Base-by-base conservation (phyloP, 1,139 yeast species). In the Suhomyces yuchorum region DNA sequence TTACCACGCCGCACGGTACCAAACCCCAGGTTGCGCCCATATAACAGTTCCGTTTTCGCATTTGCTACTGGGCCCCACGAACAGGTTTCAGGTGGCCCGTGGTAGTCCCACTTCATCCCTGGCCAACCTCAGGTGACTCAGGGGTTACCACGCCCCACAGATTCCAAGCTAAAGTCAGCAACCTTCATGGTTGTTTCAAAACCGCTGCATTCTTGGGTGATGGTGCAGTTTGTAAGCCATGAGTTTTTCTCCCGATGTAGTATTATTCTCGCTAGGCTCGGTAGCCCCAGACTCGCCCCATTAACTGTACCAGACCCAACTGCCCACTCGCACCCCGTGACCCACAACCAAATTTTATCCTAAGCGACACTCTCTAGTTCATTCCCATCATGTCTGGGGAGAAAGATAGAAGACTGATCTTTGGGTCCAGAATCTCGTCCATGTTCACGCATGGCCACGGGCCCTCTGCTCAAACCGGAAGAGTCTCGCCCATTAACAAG, bases 351-450 rank as follows among this genome's bases (percentile, higher is more conserved):
- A 26, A 18, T 12, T 35, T 35, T 41, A 26, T 35, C 39, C 33
- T 8, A 28, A 15, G 24, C 26, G 23, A 19, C 24, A 37, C 24
- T n/a, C 34, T 8, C 15, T 14, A 23, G 20, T 24, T 15, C 24
- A 8, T 22, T 23, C 18, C 35, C 36, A 42, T 22, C 24, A 47
- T 47, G 50, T 47, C 50, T 12, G 50, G 50, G 28, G 50, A 47
- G 15, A 47, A 47, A 30, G 59, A 56, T 43, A 54, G 55, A 45
- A 49, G 54, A 43, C 54, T 55, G 44, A 38, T 51, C 35, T 63
- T 65, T 47, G 69, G 70, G 39, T 52, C 64, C 5, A 59, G 70
- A 32, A 56, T 66, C 23, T 59, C 67, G 44, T 63, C 69, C 24
- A 65, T 66, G 23, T 66, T 66, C 56, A 59, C 55, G 48, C 60